These are phyloP conservation scores for Trifolium fragiferum DNA, from an alignment of 306 rosid species.

Conservation along the genomic window DNA sequence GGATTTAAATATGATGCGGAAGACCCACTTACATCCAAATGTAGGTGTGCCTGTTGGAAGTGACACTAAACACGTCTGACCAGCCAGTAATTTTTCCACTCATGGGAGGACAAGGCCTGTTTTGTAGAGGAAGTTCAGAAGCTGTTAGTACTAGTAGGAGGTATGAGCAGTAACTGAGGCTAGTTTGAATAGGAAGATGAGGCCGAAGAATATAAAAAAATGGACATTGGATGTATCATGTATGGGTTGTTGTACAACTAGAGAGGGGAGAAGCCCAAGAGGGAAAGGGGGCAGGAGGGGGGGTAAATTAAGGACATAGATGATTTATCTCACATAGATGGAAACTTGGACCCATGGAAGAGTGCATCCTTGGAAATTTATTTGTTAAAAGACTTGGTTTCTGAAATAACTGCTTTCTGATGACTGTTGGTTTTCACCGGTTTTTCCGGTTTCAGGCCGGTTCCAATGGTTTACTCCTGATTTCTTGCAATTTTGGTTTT, in stretches of 20 bases:
- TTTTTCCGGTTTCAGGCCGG: too few relatives aligned
- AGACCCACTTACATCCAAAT: background rate
- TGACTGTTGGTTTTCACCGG: too few relatives aligned
- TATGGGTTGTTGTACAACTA: background rate
- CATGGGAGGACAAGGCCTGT: background rate
- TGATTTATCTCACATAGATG: background rate
- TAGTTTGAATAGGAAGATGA: too few relatives aligned
- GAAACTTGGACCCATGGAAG: background rate
- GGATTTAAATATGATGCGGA: background rate
- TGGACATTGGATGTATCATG: background rate
- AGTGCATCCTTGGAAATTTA: background rate
- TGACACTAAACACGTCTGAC: background rate
- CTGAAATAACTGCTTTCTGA: too few relatives aligned
- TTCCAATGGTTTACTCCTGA: too few relatives aligned
- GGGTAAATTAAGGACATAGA: background rate
- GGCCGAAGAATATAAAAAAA: background rate
- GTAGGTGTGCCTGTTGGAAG: background rate
- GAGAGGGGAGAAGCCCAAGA: background rate
- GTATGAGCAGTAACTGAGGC: background rate
- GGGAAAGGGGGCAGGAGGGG: background rate
- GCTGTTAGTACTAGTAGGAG: background rate
- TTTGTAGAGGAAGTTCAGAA: background rate
- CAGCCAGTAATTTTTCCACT: background rate
- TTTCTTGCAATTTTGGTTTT: too few relatives aligned
- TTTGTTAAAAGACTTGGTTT: too few relatives aligned